Evolutionary conservation across 2,329 filamentous ascomycete genomes (phyloP), one percentile per base, ranked within the genome.

Genomic region (Curvularia sp.): DNA sequence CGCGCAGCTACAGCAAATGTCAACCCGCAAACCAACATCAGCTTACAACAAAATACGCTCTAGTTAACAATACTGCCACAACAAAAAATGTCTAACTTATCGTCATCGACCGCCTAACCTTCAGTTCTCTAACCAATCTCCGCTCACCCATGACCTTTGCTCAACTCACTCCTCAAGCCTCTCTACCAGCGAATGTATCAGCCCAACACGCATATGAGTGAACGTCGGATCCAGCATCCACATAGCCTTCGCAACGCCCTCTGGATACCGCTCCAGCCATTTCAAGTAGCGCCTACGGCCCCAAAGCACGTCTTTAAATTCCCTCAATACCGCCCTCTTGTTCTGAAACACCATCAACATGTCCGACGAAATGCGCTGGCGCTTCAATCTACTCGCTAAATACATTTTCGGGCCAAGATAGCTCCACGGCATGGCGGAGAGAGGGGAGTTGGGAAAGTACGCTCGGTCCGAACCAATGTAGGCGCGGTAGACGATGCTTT

Each of bases 311-410:
- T 15, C 12, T 15, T 28, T 39, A 22, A 50, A 8, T 5, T 50
- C 48, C 33, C 22, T 41, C 15, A 50, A 1, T 5, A 50, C 4
- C 1, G 33, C 24, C 22, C n/a, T 22, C 15, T 30, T 26, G 2
- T 50, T 50, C 24, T 50, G 48, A 39, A 39, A 50, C 33, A 39
- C 24, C 48, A 50, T n/a, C 15, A 50, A 8, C 48, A 30, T 30
- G 2, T 26, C 48, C 8, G 33, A 26, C 3, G 33, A 50, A 28
- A 50, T 18, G 4, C n/a, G 13, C 24, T 50, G 48, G 15, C 20
- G 20, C 33, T 10, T 41, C 48, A 50, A 4, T 18, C 20, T 8
- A 4, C 33, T 41, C 5, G 24, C 48, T 15, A 28, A 5, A 24
- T 41, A 50, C 5, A 1, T 39, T 15, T 39, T 41, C 8, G 24